Evolutionary conservation across 2,329 filamentous ascomycete genomes (phyloP).

Genomic region (Ceratocystis destructans): DNA sequence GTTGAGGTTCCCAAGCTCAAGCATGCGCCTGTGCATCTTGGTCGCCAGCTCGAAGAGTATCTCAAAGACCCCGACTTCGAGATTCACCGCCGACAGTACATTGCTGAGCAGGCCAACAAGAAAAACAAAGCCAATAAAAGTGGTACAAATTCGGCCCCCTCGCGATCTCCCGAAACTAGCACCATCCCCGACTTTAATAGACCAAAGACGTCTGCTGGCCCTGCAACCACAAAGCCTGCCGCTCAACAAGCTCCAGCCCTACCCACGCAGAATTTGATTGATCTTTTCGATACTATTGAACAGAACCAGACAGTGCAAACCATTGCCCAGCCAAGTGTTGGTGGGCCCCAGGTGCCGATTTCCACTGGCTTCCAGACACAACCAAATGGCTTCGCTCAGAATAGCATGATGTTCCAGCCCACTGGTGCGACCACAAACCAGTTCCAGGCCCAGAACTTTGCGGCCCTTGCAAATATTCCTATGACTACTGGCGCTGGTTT

Average conservation of each 20-base stretch:
- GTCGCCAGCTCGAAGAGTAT: constrained; percentile 84
- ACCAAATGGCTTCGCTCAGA: constrained; percentile 26
- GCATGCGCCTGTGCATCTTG: constrained; percentile 85
- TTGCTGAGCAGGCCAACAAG: constrained; percentile 70
- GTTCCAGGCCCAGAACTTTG: constrained; percentile 18
- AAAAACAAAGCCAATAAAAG: constrained; percentile 32
- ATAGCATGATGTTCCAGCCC: constrained; percentile 19
- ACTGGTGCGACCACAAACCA: constrained; percentile 24
- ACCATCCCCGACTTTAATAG: constrained; percentile 24
- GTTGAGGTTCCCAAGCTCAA: constrained; percentile 94
- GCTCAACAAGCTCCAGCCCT: constrained; percentile 19
- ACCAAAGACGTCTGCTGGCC: constrained; percentile 28
- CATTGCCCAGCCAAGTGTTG: constrained; percentile 25
- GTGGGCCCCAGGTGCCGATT: constrained; percentile 22
- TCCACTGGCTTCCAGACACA: constrained; percentile 30
- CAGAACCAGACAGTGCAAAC: constrained; percentile 57
- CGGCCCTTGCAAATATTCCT: constrained; percentile 20
- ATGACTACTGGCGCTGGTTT: constrained; percentile 19
- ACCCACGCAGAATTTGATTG: constrained; percentile 64
- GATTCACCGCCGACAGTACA: constrained; percentile 77
- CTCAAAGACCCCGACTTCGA: constrained; percentile 92
- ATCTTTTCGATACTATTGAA: constrained; percentile 90
- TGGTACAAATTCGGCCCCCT: constrained; percentile 23
- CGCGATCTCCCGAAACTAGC: constrained; percentile 23
- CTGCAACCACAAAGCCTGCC: not conserved